Evolutionary conservation across 805 yeast genomes (phyloP), one percentile per base, ranked within the genome.

Genomic region (Nadsonia fulvescens): DNA sequence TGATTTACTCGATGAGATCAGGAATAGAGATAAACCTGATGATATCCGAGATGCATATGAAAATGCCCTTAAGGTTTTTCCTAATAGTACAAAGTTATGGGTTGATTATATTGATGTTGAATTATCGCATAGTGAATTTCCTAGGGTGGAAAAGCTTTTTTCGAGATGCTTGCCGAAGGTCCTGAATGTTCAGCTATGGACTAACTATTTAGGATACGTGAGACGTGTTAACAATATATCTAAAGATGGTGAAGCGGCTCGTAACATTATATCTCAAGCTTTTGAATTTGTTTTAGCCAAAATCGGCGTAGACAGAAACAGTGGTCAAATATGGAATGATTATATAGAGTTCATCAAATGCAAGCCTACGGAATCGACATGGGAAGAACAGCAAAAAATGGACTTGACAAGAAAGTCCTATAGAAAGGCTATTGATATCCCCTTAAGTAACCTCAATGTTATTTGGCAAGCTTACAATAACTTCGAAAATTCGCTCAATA

Each of bases 351-450:
- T 81, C 40, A 59, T 82, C 34, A 71, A 69, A 36, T 55, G 64
- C 17, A 69, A 68, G 25, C 83, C 93, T 3, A 42, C 53, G 0
- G 23, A 42, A 3, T 46, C 55, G 11, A 66, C 72, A 22, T 79
- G 86, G 75, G 96, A 86, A 43, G 73, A 68, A 35, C 82, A 76
- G 43, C 83, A 76, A 38, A 73, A 77, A 36, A 61, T 65, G 40
- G 93, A 79, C 40, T 55, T 72, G 40, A 64, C 76, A 24, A 61
- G 96, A 39, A 70, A 69, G 34, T 60, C 75, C 4, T 79, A 73
- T 47, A 66, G 74, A 37, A 64, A 64, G 32, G 68, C 75, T 35
- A 57, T 82, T 11, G 55, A 63, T n/a, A 60, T 70, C n/a, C 98
- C 98, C 4, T 58, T 78, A 14, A 62, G 63, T 25, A 67, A 70